phyloP scores from a whole-genome alignment of 192 early-diverging fungal species.

The Backusella mclennaniae region DNA sequence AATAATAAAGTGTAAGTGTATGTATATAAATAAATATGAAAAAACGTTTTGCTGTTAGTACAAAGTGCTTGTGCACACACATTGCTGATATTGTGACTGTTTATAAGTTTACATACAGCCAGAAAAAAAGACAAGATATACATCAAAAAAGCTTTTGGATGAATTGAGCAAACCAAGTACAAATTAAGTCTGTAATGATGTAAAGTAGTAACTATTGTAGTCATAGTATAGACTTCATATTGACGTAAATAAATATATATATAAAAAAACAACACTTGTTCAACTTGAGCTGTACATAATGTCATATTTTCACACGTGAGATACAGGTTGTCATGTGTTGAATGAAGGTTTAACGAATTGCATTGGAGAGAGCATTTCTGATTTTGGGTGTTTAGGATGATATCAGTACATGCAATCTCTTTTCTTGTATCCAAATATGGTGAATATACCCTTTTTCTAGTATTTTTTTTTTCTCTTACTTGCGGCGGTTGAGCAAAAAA shows the following conservation, averaged over 20 bases:
- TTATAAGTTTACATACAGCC: neutral
- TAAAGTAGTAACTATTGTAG: neutral
- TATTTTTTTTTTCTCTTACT: neutral
- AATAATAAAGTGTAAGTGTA: too few species aligned
- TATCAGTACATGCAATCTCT: neutral
- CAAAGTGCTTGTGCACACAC: neutral
- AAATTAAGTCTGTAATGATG: neutral
- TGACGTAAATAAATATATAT: neutral
- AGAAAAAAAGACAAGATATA: neutral
- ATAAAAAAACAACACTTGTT: neutral
- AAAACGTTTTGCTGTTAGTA: neutral
- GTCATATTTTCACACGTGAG: constrained; percentile 7
- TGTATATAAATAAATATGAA: neutral
- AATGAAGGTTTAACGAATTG: neutral
- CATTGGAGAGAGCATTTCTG: neutral
- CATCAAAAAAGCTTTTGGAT: neutral
- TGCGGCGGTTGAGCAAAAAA: neutral
- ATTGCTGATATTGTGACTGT: neutral
- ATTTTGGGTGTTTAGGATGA: neutral
- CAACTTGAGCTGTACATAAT: neutral
- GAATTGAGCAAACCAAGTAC: neutral
- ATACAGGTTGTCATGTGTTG: neutral
- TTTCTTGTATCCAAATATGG: neutral
- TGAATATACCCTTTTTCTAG: neutral
- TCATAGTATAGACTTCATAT: neutral